Base-by-base conservation (phyloP, 441 rosid species). In the Corymbia calophylla region DNA sequence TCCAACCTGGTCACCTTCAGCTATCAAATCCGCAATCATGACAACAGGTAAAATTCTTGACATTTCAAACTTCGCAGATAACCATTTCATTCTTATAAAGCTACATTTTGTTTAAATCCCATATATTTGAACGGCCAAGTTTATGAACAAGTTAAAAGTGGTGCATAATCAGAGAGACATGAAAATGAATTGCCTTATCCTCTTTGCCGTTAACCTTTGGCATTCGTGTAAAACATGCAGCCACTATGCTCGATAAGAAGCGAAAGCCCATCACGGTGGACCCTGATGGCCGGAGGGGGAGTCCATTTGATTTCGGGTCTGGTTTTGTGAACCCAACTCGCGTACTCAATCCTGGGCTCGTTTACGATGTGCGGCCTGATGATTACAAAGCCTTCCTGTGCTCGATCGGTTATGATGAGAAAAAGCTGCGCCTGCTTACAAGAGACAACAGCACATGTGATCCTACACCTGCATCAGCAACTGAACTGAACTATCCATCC, bases 251-350 rank as follows among this genome's bases (percentile, higher is more conserved):
- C 53, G 91, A 93, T 70, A 93, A 92, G 92, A 92, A 88, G 88
- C 90, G 86, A 77, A 92, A 82, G 87, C 91, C 92, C 89, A 94
- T 94, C 86, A 92, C 90, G 12, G 91, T 87, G 25, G 95, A 93
- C 88, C 96, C 96, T 39, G 82, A 91, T 80, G 94, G 96, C 55
- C 93, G 93, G 91, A 92, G 90, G 62, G 98, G 94, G 19, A 92
- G 90, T 87, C 93, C 98, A 6, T 95, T 96, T 93, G 98, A 96
- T 89, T 95, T 93, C n/a, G 98, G 97, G 88, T 94, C 97, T 18
- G 98, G 97, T 53, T 94, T 96, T 16, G 94, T 94, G 9, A 91
- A 94, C 51, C 96, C 98, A 2, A 86, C 86, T 68, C 92, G 91
- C 89, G 96, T 89, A 90, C 94, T 94, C 9, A 91, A 92, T 87